A percentile compares a stretch with the other conserved stretches of the same genome.
phyloP scores from a whole-genome alignment of 2,329 filamentous ascomycete genomes.

The Metarhizium brunneum region DNA sequence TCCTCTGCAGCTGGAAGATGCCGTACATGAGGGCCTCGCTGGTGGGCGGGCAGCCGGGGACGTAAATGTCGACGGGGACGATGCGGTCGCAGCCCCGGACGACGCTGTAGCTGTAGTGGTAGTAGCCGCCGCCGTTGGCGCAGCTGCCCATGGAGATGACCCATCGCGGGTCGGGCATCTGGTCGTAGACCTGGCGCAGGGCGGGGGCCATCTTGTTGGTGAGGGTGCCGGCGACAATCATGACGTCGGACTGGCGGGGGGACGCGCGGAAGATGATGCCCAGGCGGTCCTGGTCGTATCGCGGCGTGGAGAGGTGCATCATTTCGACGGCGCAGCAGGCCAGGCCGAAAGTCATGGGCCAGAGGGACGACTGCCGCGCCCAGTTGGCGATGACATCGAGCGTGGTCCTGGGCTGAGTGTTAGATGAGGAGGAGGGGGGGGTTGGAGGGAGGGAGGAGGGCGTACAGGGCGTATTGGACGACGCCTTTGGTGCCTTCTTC shows the following conservation, averaged over 20 bases:
- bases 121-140: constrained; percentile 78
- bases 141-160: constrained; percentile 77
- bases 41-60: constrained; percentile 62
- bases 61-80: constrained; percentile 72
- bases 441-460: not conserved
- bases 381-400: constrained; percentile 76
- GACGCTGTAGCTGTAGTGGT: constrained; percentile 77
- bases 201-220: constrained; percentile 97
- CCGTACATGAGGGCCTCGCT: constrained; percentile 56
- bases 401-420: constrained; percentile 47
- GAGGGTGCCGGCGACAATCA: constrained; percentile 88
- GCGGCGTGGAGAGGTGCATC: constrained; percentile 84
- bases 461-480: constrained; percentile 80
- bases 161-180: constrained; percentile 90
- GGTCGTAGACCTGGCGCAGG: constrained; percentile 83
- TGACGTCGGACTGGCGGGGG: constrained; percentile 79
- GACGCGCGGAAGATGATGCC: constrained; percentile 88
- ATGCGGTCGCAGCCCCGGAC: constrained; percentile 67
- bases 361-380: constrained; percentile 74
- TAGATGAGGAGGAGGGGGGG: not conserved
- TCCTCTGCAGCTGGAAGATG: constrained; percentile 68
- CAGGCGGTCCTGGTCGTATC: constrained; percentile 81
- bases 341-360: constrained; percentile 83
- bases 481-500: constrained; percentile 72
- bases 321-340: constrained; percentile 87